Base-by-base conservation (phyloP, 371 early-diverging fungal species). In the Lichtheimia corymbifera region DNA sequence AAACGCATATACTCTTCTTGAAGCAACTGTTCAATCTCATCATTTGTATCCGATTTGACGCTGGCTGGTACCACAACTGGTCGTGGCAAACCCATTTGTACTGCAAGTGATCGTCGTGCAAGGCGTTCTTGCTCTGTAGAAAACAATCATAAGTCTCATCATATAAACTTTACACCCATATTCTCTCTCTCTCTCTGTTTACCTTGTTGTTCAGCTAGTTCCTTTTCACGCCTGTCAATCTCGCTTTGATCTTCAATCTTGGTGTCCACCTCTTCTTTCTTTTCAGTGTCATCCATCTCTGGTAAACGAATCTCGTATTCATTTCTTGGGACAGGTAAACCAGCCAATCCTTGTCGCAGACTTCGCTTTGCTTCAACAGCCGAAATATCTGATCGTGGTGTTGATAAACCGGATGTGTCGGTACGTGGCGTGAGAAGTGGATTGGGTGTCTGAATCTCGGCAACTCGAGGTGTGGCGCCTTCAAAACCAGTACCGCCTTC, bases 261-360 rank as follows among this genome's bases (percentile, higher is more conserved):
- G 5, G 44, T 59, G 18, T 50, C 52, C 45, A 72, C 61, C 3
- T 66, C 67, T 0, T 50, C 64, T 5, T 77, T 71, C 15, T 83
- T 79, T 2, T 67, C 68, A 17, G 79, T 74, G 18, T 79, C 73
- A 15, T 74, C 79, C 44, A 79, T 57, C 20, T 94, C 93, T 1
- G 96, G 97, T 45, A 94, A 67, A 15, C 93, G 89, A 52, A 98
- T 89, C 55, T 95, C 93, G 72, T 96, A 95, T 62, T 96, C 95
- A 66, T 97, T 97, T 58, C 92, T 90, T 42, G 98, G 98, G 58
- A 83, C 80, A 3, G 98, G 98, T n/a, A 98, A 74, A 24, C 79
- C 71, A 14, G 76, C 66, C 15, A 94, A 77, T n/a, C 84, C 81
- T 47, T 82, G 71, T 18, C 69, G 43, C 1, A 88, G 65, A 47